These are phyloP conservation scores for Hortaea werneckii DNA, from an alignment of 2,329 filamentous ascomycete species.

Conservation along the genomic window DNA sequence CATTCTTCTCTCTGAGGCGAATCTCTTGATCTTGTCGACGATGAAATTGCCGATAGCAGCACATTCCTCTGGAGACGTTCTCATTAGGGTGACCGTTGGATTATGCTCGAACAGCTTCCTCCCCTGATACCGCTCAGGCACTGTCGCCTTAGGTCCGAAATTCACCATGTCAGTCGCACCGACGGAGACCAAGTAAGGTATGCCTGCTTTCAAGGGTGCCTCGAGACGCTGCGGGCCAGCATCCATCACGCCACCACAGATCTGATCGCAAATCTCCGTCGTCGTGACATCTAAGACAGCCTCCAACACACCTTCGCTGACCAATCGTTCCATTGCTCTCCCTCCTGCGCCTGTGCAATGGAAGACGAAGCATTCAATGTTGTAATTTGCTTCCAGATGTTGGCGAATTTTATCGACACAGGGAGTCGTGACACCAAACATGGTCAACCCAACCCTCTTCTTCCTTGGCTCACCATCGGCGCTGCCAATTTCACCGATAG, in stretches of 20 bases:
- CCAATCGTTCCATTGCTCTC: conserved; percentile 56
- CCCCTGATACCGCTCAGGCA: conserved; percentile 46
- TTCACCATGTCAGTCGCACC: conserved; percentile 52
- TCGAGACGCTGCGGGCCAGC: conserved; percentile 49
- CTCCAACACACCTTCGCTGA: conserved; percentile 49
- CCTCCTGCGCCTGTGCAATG: conserved; percentile 62
- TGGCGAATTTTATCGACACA: conserved; percentile 47
- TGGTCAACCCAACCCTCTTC: conserved; percentile 53
- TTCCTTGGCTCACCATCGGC: conserved; percentile 17
- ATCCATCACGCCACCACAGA: conserved; percentile 53
- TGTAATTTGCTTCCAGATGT: conserved; percentile 37
- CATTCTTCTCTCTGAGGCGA: conserved; percentile 29
- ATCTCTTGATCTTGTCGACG: conserved; percentile 39
- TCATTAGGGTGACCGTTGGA: conserved; percentile 54
- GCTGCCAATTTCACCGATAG: conserved; percentile 1
- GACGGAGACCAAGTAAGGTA: conserved; percentile 46
- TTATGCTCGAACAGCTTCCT: conserved; percentile 56
- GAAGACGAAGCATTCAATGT: conserved; percentile 54
- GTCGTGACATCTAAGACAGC: conserved; percentile 63
- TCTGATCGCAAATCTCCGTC: conserved; percentile 55
- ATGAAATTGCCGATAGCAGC: conserved; percentile 46
- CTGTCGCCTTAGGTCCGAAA: conserved; percentile 46
- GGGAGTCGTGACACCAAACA: conserved; percentile 67
- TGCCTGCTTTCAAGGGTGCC: conserved; percentile 45
- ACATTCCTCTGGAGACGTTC: conserved; percentile 51